These are phyloP conservation scores for Bipolaris bicolor DNA, from an alignment of 2,329 filamentous ascomycete genomes.

Conservation along the genomic window DNA sequence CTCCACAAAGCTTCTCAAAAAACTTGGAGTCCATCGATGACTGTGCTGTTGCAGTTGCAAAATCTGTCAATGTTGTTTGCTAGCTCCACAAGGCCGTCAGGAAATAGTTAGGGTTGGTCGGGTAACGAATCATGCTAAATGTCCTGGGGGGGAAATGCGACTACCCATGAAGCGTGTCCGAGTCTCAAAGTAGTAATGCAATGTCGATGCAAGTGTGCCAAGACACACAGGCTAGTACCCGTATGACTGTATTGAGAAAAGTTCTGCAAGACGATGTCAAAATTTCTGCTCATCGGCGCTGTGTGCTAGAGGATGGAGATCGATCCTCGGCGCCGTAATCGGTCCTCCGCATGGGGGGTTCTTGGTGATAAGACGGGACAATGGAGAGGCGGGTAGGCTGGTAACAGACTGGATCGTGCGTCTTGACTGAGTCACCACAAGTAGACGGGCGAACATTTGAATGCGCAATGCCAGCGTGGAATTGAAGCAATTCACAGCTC, in stretches of 20 bases:
- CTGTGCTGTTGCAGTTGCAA: conserved; percentile 1
- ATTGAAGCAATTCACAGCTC: conserved; percentile 1
- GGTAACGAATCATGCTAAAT: conserved; percentile 4
- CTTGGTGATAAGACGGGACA: conserved; percentile 3
- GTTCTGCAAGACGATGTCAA: conserved; percentile 22
- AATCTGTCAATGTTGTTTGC: background rate
- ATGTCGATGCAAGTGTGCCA: conserved; percentile 6
- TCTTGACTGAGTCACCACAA: conserved; percentile 1
- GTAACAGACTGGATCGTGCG: background rate
- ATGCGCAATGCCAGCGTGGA: background rate
- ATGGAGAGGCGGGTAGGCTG: background rate
- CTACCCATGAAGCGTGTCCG: conserved; percentile 5
- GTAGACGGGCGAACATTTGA: background rate
- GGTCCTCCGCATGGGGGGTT: conserved; percentile 18
- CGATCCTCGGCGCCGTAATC: conserved; percentile 29
- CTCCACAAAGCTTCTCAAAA: conserved; percentile 12
- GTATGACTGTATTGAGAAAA: conserved; percentile 16
- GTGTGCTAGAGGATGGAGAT: conserved; percentile 16
- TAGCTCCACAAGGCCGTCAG: conserved; percentile 1
- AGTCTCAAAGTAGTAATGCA: conserved; percentile 10
- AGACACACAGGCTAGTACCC: background rate
- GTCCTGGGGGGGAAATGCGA: background rate
- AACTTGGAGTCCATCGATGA: conserved; percentile 2
- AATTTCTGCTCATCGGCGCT: conserved; percentile 32
- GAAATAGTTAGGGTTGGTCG: background rate